These are phyloP conservation scores for Pachysolen tannophilus DNA, from an alignment of 805 yeast species.

Conservation along the genomic window DNA sequence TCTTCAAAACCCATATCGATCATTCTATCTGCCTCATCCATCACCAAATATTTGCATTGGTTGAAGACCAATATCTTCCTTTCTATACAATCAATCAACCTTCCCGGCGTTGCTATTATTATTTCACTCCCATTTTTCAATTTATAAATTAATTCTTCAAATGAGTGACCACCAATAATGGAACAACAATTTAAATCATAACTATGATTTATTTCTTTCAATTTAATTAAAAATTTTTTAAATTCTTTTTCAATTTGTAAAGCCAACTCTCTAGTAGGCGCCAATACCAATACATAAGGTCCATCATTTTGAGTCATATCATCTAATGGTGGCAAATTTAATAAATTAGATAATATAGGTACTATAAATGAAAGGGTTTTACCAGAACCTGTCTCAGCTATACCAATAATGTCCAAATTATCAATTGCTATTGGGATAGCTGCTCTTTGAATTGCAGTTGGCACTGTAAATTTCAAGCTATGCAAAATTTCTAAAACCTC, in stretches of 20 bases:
- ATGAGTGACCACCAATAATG: slow-evolving; percentile 85
- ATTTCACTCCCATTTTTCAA: slow-evolving; percentile 63
- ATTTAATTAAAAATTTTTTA: slow-evolving; percentile 33
- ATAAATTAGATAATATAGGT: slow-evolving; percentile 56
- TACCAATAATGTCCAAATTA: slow-evolving; percentile 66
- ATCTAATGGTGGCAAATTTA: slow-evolving; percentile 37
- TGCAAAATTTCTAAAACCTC: slow-evolving; percentile 29
- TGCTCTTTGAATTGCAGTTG: slow-evolving; percentile 90
- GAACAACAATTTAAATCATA: slow-evolving; percentile 44
- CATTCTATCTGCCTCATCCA: slow-evolving; percentile 97
- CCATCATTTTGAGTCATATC: slow-evolving; percentile 51
- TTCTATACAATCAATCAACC: slow-evolving; percentile 75
- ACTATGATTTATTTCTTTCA: slow-evolving; percentile 18
- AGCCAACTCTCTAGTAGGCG: slow-evolving; percentile 93
- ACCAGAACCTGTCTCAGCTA: slow-evolving; percentile 97
- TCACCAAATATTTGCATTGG: slow-evolving; percentile 58
- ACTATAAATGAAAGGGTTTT: slow-evolving; percentile 79
- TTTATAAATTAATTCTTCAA: slow-evolving; percentile 60
- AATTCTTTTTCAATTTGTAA: slow-evolving; percentile 74
- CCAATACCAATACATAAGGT: slow-evolving; percentile 67
- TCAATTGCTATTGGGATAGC: slow-evolving; percentile 65
- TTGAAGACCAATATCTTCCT: slow-evolving; percentile 52
- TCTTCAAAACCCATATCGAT: slow-evolving; percentile 90
- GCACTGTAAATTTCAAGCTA: slow-evolving; percentile 42
- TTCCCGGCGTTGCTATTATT: slow-evolving; percentile 91